These are phyloP conservation scores for Suillus subluteus DNA, from an alignment of 768 basidiomycete species.

Conservation along the genomic window DNA sequence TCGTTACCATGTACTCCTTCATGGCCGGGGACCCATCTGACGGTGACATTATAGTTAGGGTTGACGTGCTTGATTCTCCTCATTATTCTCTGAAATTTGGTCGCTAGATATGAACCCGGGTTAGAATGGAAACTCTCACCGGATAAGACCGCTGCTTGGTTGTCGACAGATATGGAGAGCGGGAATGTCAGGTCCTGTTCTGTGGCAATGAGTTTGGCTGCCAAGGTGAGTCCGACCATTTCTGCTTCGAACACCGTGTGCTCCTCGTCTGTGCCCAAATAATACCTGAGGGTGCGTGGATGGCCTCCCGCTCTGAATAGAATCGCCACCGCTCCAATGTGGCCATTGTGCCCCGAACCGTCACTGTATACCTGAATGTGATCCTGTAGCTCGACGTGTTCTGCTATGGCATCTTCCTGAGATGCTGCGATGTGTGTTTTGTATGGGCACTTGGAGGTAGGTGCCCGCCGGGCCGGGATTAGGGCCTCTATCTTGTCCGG, in stretches of 20 bases:
- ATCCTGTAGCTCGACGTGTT: not conserved
- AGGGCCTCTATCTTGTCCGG: not conserved
- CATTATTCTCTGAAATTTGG: not conserved
- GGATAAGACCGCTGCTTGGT: slow-evolving; percentile 16
- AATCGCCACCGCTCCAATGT: slow-evolving; percentile 22
- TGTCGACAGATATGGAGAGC: slow-evolving; percentile 15
- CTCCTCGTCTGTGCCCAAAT: slow-evolving; percentile 13
- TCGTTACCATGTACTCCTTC: not conserved
- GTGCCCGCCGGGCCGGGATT: not conserved
- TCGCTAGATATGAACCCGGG: not conserved
- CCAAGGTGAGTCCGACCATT: slow-evolving; percentile 17
- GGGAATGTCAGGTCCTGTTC: not conserved
- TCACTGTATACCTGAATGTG: slow-evolving; percentile 21
- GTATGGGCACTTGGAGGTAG: not conserved
- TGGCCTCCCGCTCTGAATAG: fast-evolving
- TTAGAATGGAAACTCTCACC: not conserved
- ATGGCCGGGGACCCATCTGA: not conserved
- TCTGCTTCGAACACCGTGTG: slow-evolving; percentile 24
- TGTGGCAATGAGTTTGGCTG: slow-evolving; percentile 9
- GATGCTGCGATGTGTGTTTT: not conserved
- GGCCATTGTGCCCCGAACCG: slow-evolving; percentile 6
- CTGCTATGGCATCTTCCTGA: not conserved
- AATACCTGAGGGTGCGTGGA: not conserved
- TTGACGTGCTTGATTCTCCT: not conserved
- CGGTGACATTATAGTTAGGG: too few species aligned